Base-by-base conservation (phyloP, 768 basidiomycete genomes). In the Leccinum disarticulatum region DNA sequence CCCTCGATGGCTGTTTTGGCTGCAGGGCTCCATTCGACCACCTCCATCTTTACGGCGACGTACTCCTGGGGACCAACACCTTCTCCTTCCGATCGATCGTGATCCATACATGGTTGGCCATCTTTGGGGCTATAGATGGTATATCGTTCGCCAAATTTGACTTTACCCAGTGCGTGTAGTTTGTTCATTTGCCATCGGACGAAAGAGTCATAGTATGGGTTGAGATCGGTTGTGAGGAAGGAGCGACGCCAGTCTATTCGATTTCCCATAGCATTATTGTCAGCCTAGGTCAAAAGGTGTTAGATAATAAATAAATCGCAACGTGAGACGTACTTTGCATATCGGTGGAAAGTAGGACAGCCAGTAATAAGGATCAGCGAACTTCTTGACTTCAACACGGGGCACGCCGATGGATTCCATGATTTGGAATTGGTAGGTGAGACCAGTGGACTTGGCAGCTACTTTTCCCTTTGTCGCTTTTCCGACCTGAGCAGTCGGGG, bases 61-160 rank as follows among this genome's bases (percentile, higher is more conserved):
- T 98, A 98, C 71, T 98, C 96, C 69, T 95, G 93, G 4, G 97
- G 97, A 6, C 93, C 93, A 57, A 94, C 79, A 51, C 89, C 96
- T 76, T 99, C 97, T 46, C 97, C 97, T 60, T 93, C 93, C 54
- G 87, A 84, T 58, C 97, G 90, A 74, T 99, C 97, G 77, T 99
- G 97, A 75, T 99, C 97, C 97, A 99, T 98, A 71, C 97, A 99
- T 0, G 97, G 96, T 70, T 98, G 97, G 3, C 95, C 95, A 66
- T 99, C 97, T 75, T 98, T 98, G 3, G 95, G 94, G 64, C 93
- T 95, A 82, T 97, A 99, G 70, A 99, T 93, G 14, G 97, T 99
- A 75, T 98, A 96, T 48, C 97, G 88, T 76, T 97, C 91, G 52
- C 97, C 97, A 70, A 98, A 99, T 76, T 96, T 97, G 80, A 99